Conservation (phyloP, 176 grass and related monocot species). For the Carex parvula region DNA sequence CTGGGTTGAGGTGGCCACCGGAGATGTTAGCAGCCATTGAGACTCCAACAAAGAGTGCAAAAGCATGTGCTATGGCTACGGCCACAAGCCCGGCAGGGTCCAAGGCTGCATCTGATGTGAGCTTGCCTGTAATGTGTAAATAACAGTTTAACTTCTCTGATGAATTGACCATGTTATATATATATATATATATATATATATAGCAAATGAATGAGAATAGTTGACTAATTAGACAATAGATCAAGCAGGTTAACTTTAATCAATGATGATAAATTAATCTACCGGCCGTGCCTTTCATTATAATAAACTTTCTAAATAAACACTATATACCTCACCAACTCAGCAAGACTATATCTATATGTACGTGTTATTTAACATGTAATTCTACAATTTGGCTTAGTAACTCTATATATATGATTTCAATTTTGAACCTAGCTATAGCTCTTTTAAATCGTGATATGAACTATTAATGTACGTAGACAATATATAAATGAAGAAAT, state of each 20-base stretch:
- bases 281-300: too few species aligned
- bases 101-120: slow-evolving; percentile 49
- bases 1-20: slow-evolving; percentile 87
- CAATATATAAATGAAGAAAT: not conserved
- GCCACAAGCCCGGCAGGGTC: slow-evolving; percentile 79
- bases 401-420: too few species aligned
- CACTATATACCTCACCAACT: too few species aligned
- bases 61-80: slow-evolving; percentile 65
- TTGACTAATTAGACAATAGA: not conserved
- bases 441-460: too few species aligned
- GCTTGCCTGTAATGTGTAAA: slow-evolving; percentile 34
- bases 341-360: too few species aligned
- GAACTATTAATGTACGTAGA: too few species aligned
- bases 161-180: not conserved
- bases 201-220: not conserved
- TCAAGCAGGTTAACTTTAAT: not conserved
- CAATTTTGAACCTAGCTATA: too few species aligned
- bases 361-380: too few species aligned
- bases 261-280: too few species aligned
- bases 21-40: slow-evolving; percentile 86
- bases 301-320: too few species aligned
- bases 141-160: not conserved
- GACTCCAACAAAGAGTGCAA: slow-evolving; percentile 76
- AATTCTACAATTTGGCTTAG: too few species aligned
- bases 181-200: not conserved